Conservation (phyloP, 2,329 filamentous ascomycete species). For the Calonectria multiphialidica region DNA sequence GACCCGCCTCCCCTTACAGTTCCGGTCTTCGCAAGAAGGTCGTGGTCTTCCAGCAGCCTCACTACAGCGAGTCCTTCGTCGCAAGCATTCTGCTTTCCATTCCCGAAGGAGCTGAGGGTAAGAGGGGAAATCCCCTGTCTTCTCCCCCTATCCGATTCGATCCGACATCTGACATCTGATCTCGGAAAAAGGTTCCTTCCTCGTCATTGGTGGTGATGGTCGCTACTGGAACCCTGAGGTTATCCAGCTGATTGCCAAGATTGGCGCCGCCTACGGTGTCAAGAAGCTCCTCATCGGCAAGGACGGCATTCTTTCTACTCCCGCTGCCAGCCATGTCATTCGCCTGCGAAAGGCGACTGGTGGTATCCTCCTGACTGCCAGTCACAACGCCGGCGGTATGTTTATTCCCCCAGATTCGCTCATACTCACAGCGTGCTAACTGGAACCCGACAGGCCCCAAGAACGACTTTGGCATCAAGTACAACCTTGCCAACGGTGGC, state of each 20-base stretch:
- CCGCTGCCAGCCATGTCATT: conserved; percentile 95
- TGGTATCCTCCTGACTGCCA: conserved; percentile 95
- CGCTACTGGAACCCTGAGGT: conserved; percentile 98
- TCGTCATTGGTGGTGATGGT: conserved; percentile 97
- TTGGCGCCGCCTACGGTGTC: conserved; percentile 95
- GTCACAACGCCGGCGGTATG: conserved; percentile 97
- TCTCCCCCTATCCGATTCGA: neutral
- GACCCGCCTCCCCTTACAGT: conserved; percentile 59
- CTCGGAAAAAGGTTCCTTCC: conserved; percentile 70
- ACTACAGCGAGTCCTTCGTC: conserved; percentile 98
- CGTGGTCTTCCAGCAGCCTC: conserved; percentile 92
- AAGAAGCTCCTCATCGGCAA: conserved; percentile 99
- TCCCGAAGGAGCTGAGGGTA: conserved; percentile 89
- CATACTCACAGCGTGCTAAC: neutral
- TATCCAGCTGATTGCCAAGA: conserved; percentile 96
- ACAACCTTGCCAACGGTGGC: conserved; percentile 96
- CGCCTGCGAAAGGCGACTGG: conserved; percentile 95
- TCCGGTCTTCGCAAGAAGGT: conserved; percentile 99
- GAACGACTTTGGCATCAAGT: conserved; percentile 99
- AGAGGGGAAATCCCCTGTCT: conserved; percentile 15
- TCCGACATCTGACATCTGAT: conserved; percentile 30
- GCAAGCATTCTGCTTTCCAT: conserved; percentile 96
- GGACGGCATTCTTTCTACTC: conserved; percentile 95
- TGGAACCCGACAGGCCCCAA: conserved; percentile 74
- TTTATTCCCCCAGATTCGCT: neutral